These are phyloP conservation scores for Neonectria hederae DNA, from an alignment of 2,329 filamentous ascomycete species.

Conservation along the genomic window DNA sequence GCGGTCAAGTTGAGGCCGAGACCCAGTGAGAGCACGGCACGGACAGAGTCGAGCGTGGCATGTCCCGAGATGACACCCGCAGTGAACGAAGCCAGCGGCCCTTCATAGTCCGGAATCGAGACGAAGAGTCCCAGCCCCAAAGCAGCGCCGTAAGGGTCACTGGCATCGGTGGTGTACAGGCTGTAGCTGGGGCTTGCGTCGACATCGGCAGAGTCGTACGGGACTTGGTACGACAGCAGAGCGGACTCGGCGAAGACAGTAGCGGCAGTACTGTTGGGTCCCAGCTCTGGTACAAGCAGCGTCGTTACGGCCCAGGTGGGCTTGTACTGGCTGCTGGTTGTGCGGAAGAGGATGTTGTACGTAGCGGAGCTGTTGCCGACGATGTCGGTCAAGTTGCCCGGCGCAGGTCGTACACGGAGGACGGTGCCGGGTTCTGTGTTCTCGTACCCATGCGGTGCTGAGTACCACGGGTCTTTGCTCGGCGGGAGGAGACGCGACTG, in stretches of 20 bases:
- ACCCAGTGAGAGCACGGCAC: slow-evolving; percentile 50
- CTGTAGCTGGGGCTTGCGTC: slow-evolving; percentile 36
- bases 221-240: slow-evolving; percentile 36
- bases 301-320: slow-evolving; percentile 39
- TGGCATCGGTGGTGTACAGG: neutral
- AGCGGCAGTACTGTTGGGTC: slow-evolving; percentile 24
- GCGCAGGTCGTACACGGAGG: slow-evolving; percentile 35
- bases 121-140: slow-evolving; percentile 42
- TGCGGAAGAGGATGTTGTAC: slow-evolving; percentile 40
- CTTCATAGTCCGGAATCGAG: slow-evolving; percentile 58
- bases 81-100: slow-evolving; percentile 54
- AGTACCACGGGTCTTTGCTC: slow-evolving; percentile 40
- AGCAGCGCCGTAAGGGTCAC: slow-evolving; percentile 6
- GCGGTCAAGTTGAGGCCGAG: slow-evolving; percentile 41
- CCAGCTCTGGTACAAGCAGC: slow-evolving; percentile 31
- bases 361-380: slow-evolving; percentile 31
- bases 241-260: slow-evolving; percentile 28
- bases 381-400: slow-evolving; percentile 35
- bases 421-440: slow-evolving; percentile 33
- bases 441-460: slow-evolving; percentile 33
- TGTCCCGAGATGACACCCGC: slow-evolving; percentile 56
- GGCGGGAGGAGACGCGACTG: slow-evolving; percentile 26
- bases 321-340: slow-evolving; percentile 38
- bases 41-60: slow-evolving; percentile 55
- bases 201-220: slow-evolving; percentile 38